Evolutionary conservation across 1,284 basidiomycete genomes (phyloP).

Genomic region (Thecaphora frezii): DNA sequence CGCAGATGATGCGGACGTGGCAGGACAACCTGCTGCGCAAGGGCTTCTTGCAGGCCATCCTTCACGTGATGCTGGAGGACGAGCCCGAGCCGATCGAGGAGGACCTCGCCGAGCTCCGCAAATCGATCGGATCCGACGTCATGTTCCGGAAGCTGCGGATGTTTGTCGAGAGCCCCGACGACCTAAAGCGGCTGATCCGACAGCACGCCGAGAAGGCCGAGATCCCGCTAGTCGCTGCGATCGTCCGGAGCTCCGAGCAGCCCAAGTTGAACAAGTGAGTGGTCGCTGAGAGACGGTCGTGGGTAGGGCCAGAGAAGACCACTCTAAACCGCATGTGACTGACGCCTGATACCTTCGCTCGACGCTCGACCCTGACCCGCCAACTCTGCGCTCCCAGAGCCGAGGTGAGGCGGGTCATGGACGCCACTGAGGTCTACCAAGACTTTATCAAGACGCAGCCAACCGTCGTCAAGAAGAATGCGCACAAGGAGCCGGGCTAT

Average conservation of each 20-base stretch:
- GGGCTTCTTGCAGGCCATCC: conserved; percentile 40
- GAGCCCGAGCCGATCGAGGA: conserved; percentile 49
- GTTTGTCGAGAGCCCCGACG: conserved; percentile 49
- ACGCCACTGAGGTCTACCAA: conserved; percentile 44
- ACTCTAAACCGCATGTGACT: no score
- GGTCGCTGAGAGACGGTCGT: no score
- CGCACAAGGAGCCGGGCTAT: conserved; percentile 45
- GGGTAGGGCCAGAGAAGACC: no score
- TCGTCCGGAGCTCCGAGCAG: conserved; percentile 51
- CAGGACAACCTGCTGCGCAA: conserved; percentile 45
- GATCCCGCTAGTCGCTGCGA: conserved; percentile 55
- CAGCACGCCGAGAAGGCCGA: conserved; percentile 44
- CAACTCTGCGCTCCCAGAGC: neutral
- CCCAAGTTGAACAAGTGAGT: conserved; percentile 48
- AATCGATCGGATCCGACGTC: conserved; percentile 41
- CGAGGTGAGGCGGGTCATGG: conserved; percentile 52
- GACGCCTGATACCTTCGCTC: no score
- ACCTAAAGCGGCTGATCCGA: conserved; percentile 53
- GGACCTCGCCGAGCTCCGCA: conserved; percentile 41
- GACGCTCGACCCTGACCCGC: neutral
- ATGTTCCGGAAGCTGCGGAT: conserved; percentile 51
- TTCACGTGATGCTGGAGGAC: conserved; percentile 51
- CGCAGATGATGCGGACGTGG: conserved; percentile 45
- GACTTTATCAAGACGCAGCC: conserved; percentile 46
- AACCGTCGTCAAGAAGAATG: conserved; percentile 36